A percentile compares a stretch with the other conserved stretches of the same genome.
Conservation (phyloP, 129 eudicot genomes). For the Apium graveolens region DNA sequence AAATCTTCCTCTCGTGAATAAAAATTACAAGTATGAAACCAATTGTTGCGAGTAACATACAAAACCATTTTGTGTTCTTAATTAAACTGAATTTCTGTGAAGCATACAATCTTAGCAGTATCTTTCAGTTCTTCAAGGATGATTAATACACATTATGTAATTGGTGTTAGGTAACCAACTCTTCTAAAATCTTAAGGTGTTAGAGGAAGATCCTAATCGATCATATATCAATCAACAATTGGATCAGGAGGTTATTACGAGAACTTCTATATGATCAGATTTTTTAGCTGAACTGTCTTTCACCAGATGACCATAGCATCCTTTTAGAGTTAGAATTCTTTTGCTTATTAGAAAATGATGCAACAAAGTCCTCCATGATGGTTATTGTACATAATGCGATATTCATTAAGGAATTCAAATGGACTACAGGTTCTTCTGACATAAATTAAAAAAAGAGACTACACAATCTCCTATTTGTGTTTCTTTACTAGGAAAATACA, state of each 20-base stretch:
- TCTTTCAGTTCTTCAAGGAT: neutral
- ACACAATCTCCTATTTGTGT: neutral
- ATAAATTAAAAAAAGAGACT: neutral
- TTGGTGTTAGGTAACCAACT: neutral
- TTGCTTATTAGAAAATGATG: too few species aligned
- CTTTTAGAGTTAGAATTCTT: neutral
- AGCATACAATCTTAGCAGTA: neutral
- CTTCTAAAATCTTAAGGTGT: too few species aligned
- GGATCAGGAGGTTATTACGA: neutral
- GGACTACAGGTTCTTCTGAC: conserved; percentile 13
- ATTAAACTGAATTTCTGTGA: neutral
- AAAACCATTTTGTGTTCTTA: neutral
- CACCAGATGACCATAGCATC: neutral
- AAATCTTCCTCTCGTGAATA: neutral
- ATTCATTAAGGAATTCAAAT: conserved; percentile 24
- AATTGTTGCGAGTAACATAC: neutral
- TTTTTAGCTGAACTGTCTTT: neutral
- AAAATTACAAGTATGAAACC: neutral
- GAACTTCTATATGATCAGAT: neutral
- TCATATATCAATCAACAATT: too few species aligned
- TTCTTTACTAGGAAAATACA: conserved; percentile 18
- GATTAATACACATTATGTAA: neutral
- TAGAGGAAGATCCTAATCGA: too few species aligned
- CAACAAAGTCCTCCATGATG: conserved; percentile 7
- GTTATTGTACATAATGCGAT: conserved; percentile 14